Conservation (phyloP, 805 yeast species). For the Monosporozyma aquatica region DNA sequence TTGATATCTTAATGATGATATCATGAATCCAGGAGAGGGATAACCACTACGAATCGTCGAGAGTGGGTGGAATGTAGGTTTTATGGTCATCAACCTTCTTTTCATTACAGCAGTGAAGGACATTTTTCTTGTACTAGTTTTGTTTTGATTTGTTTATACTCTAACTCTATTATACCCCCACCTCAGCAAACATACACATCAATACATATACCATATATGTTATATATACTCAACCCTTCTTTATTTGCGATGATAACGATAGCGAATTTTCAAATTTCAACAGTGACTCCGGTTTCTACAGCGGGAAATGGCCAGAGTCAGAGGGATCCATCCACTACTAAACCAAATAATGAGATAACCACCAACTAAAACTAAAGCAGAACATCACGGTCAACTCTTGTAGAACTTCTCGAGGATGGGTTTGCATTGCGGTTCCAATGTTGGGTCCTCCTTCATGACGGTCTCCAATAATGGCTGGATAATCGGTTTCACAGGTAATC, state of each 20-base stretch:
- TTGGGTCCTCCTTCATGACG: constrained; percentile 20
- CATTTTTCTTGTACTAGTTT: not conserved
- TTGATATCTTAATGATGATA: constrained; percentile 5
- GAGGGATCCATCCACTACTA: not conserved
- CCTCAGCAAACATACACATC: too few relatives aligned
- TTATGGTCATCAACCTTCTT: not conserved
- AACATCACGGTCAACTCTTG: not conserved
- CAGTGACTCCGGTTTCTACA: too few relatives aligned
- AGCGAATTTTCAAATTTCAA: too few relatives aligned
- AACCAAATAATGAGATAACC: too few relatives aligned
- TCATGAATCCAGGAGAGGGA: too few relatives aligned
- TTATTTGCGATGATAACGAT: too few relatives aligned
- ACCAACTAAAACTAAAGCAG: not conserved
- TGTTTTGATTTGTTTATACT: not conserved
- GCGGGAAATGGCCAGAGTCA: too few relatives aligned
- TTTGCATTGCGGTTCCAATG: constrained; percentile 21
- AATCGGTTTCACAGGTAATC: constrained; percentile 65
- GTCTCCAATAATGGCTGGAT: constrained; percentile 25
- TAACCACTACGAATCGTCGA: too few relatives aligned
- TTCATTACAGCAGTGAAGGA: not conserved
- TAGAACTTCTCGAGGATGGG: constrained; percentile 22
- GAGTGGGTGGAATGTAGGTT: too few relatives aligned
- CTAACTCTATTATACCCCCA: not conserved
- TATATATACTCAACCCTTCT: too few relatives aligned
- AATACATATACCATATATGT: too few relatives aligned